Percentiles rank a stretch among this genome's conserved stretches.
Evolutionary conservation across 2,329 filamentous ascomycete species (phyloP).

Genomic region (Nothopassalora personata): DNA sequence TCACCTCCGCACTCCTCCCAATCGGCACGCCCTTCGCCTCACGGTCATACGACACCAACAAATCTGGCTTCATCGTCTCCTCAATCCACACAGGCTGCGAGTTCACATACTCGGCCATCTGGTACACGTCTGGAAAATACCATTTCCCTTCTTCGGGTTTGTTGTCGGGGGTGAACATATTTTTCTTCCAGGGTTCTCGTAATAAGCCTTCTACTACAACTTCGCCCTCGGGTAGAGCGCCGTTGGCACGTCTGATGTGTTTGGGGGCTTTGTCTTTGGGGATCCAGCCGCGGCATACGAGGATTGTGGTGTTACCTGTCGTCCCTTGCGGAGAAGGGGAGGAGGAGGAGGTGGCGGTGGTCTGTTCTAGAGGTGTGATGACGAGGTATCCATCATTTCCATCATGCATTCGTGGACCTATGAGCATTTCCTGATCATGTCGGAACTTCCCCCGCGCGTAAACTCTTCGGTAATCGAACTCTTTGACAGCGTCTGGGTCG

Average conservation of each 20-base stretch:
- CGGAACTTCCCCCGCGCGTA: conserved; percentile 66
- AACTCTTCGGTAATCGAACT: conserved; percentile 90
- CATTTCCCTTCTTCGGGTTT: conserved; percentile 76
- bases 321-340: too few relatives aligned
- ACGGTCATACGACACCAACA: conserved; percentile 69
- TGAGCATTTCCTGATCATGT: conserved; percentile 93
- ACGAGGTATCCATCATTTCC: conserved; percentile 89
- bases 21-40: conserved; percentile 80
- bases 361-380: conserved; percentile 78
- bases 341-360: too few relatives aligned
- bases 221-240: conserved; percentile 62
- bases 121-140: conserved; percentile 86
- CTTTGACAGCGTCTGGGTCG: conserved; percentile 72
- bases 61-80: conserved; percentile 83
- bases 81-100: conserved; percentile 93
- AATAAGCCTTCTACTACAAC: conserved; percentile 79
- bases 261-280: conserved; percentile 66
- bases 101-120: conserved; percentile 81
- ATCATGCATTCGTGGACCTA: conserved; percentile 83
- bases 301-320: conserved; percentile 56
- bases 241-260: conserved; percentile 49
- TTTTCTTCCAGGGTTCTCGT: conserved; percentile 90
- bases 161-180: conserved; percentile 94
- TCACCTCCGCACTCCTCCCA: conserved; percentile 76
- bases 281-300: conserved; percentile 93